Evolutionary conservation across 805 yeast species (phyloP), one percentile per base, ranked within the genome.

Genomic region (Myxozyma geophila): DNA sequence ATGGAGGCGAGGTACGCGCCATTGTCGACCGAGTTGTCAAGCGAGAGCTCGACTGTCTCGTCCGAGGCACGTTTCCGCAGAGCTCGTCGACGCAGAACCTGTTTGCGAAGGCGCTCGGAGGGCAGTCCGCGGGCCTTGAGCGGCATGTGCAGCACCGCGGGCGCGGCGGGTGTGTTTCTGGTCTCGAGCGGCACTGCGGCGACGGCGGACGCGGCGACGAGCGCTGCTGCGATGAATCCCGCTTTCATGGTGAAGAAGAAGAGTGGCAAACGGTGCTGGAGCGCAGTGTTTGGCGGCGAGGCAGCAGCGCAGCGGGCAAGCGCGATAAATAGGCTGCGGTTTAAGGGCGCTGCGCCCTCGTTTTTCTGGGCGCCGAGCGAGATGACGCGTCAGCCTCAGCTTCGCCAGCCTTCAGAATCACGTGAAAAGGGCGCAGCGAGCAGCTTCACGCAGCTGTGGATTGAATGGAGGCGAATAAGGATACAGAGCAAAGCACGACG

Each of bases 1-100:
- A 78, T 64, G 35, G 66, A 64, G 9, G 75, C 70, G 37, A 71
- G 59, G 68, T 75, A 76, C 59, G 68, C 70, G 51, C 69, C 69
- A 8, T 55, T n/a, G 7, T 69, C 53, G 59, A 61, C 58, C 35
- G 66, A 49, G 70, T 76, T 74, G 17, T 59, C 59, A 33, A 76
- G 63, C 47, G 53, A 36, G 47, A 70, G 59, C n/a, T 59, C 8
- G 40, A 66, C 49, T 12, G 67, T 60, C 17, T 54, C 60, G 36
- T 28, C 28, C 28, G 28, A 3, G 28, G 28, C 28, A 28, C 56
- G 47, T 10, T 67, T 60, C 37, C 46, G 63, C 61, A 40, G 62
- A 17, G 48, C 56, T 46, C 51, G 54, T 3, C 51, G 51, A 4
- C 49, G 54, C 7, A 8, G 33, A 46, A 58, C 47, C 15, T 44